Evolutionary conservation across 208 protist genomes (phyloP).

Genomic region (Leishmania turanica): DNA sequence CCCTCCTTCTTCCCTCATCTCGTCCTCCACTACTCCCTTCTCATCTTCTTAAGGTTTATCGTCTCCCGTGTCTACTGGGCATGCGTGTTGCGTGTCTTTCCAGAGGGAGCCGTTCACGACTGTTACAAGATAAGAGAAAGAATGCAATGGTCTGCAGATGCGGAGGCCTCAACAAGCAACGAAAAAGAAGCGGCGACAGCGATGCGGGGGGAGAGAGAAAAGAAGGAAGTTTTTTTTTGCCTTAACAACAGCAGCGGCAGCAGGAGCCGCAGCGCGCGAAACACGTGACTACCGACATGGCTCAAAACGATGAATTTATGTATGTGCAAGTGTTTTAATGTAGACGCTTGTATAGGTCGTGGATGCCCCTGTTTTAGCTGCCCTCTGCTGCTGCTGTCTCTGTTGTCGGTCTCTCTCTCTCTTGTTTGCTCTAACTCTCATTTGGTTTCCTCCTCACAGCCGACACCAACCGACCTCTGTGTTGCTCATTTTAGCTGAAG

Average conservation of each 20-base stretch:
- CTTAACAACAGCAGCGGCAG: not conserved
- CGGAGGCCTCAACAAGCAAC: too few species aligned
- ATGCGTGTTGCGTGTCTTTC: too few species aligned
- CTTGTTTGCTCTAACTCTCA: not conserved
- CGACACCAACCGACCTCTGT: not conserved
- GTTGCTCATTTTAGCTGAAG: not conserved
- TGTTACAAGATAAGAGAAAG: too few species aligned
- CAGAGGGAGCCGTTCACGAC: too few species aligned
- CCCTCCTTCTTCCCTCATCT: not conserved
- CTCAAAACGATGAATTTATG: not conserved
- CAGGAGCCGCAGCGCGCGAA: too few species aligned
- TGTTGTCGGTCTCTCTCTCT: not conserved
- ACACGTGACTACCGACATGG: too few species aligned
- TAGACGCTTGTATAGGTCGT: not conserved
- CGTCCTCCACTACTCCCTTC: not conserved
- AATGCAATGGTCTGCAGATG: too few species aligned
- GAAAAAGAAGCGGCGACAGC: too few species aligned
- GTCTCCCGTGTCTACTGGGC: not conserved
- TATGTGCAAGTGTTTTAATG: not conserved
- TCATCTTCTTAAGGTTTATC: not conserved
- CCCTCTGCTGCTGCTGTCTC: not conserved
- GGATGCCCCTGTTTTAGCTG: not conserved
- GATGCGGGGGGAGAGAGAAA: not conserved
- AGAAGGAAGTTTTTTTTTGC: not conserved
- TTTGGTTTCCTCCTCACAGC: not conserved